A percentile compares a stretch with the other conserved stretches of the same genome.
phyloP scores from a whole-genome alignment of 495 filamentous ascomycete genomes.

The Penicillium mononematosum region DNA sequence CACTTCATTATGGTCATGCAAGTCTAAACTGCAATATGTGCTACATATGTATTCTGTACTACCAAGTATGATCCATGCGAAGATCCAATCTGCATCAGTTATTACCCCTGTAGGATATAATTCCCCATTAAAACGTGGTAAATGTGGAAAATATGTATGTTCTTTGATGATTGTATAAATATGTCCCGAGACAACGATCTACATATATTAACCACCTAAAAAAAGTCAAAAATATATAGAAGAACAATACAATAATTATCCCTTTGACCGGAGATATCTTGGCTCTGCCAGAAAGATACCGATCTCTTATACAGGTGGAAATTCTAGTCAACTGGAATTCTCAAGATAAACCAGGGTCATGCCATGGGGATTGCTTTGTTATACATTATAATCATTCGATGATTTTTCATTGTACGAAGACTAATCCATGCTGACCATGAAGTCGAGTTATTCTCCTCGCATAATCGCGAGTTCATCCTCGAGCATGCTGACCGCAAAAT shows the following conservation, averaged over 20 bases:
- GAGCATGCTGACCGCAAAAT: slow-evolving; percentile 43
- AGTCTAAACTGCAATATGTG: not conserved
- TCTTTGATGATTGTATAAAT: not conserved
- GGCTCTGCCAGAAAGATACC: not conserved
- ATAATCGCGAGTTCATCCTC: slow-evolving; percentile 42
- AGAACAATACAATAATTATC: not conserved
- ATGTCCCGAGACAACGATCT: not conserved
- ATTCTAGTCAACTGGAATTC: not conserved
- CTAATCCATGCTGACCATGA: not conserved
- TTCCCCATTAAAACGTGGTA: not conserved
- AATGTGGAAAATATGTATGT: not conserved
- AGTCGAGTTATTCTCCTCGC: slow-evolving; percentile 14
- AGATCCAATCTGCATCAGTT: too few relatives aligned
- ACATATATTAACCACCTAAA: not conserved
- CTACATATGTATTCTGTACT: not conserved
- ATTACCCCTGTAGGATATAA: not conserved
- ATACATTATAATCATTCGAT: not conserved
- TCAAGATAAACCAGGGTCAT: not conserved
- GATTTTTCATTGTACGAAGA: not conserved
- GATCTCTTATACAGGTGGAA: not conserved
- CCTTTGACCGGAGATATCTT: not conserved
- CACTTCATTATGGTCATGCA: slow-evolving; percentile 1
- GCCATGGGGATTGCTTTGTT: not conserved
- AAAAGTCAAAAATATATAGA: not conserved
- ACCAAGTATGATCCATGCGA: not conserved